phyloP scores from a whole-genome alignment of 78 protist genomes.

The Mantamonas sphyraenae region DNA sequence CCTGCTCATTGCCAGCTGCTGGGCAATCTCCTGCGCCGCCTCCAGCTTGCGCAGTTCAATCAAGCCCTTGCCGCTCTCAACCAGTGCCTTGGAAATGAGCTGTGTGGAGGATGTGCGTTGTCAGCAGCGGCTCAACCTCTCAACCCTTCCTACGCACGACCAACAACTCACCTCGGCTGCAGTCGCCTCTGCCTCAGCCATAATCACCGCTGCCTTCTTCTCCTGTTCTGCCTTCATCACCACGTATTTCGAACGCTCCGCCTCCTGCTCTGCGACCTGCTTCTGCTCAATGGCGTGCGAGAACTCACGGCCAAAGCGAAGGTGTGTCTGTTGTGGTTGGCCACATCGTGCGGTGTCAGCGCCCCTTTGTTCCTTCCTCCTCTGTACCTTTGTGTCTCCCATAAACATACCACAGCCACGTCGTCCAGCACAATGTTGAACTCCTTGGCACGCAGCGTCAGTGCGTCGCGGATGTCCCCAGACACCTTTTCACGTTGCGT shows the following conservation, averaged over 20 bases:
- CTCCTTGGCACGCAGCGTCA: slow-evolving; percentile 19
- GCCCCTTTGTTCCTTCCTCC: too few relatives aligned
- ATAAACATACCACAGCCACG: slow-evolving; percentile 41
- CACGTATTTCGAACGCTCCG: slow-evolving; percentile 56
- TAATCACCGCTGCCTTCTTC: slow-evolving; percentile 53
- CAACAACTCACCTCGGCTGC: slow-evolving; percentile 48
- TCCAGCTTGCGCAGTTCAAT: slow-evolving; percentile 35
- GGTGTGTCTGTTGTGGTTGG: slow-evolving; percentile 34
- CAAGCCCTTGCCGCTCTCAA: slow-evolving; percentile 35
- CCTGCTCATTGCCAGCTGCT: slow-evolving; percentile 28
- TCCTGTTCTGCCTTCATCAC: slow-evolving; percentile 68
- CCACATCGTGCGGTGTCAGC: too few relatives aligned
- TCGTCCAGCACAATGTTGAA: slow-evolving; percentile 66
- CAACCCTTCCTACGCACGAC: too few relatives aligned
- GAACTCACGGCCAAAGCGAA: slow-evolving; percentile 63
- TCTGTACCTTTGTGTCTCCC: too few relatives aligned
- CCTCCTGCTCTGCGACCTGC: slow-evolving; percentile 79
- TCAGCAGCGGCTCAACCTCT: too few relatives aligned
- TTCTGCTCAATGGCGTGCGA: slow-evolving; percentile 67
- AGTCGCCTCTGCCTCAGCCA: slow-evolving; percentile 70
- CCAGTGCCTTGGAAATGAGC: slow-evolving; percentile 34
- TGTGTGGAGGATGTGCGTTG: too few relatives aligned
- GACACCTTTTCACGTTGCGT: slow-evolving; percentile 61
- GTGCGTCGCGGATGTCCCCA: slow-evolving; percentile 6
- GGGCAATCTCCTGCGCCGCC: slow-evolving; percentile 67